These are phyloP conservation scores for Phytophthora cryptogea DNA, from an alignment of 352 stramenopile genomes.

Conservation along the genomic window DNA sequence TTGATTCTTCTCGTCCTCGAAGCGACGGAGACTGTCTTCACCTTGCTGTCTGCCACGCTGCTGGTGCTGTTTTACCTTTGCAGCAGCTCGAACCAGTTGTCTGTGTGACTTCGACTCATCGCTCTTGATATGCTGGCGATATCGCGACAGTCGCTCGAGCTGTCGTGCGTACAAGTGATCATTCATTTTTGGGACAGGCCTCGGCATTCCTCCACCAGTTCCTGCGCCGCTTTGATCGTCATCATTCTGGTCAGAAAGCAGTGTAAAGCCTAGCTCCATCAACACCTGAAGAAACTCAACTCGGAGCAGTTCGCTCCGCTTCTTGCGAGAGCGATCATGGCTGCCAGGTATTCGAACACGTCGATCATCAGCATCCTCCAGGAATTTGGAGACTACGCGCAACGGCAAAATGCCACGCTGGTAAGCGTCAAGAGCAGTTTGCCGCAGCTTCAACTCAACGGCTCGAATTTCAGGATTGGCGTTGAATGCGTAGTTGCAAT, in stretches of 20 bases:
- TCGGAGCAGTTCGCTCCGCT: slow-evolving; percentile 61
- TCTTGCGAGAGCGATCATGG: slow-evolving; percentile 11
- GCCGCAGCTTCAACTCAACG: slow-evolving; percentile 87
- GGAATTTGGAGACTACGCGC: slow-evolving; percentile 67
- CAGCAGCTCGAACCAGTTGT: slow-evolving; percentile 60
- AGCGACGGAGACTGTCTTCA: slow-evolving; percentile 46
- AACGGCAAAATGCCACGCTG: slow-evolving; percentile 72
- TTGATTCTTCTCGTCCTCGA: slow-evolving; percentile 81
- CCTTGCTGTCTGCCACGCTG: slow-evolving; percentile 21
- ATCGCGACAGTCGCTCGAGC: slow-evolving; percentile 70
- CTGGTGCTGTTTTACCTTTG: slow-evolving; percentile 41
- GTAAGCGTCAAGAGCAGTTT: slow-evolving; percentile 71
- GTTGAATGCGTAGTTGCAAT: slow-evolving; percentile 86
- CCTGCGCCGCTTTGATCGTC: slow-evolving; percentile 30
- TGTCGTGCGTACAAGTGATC: slow-evolving; percentile 84
- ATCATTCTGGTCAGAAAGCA: slow-evolving; percentile 55
- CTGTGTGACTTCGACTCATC: slow-evolving; percentile 56
- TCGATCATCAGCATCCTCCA: slow-evolving; percentile 50
- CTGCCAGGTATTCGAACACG: slow-evolving; percentile 19
- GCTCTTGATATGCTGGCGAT: slow-evolving; percentile 57
- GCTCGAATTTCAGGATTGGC: slow-evolving; percentile 78
- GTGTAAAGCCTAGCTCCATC: slow-evolving; percentile 91
- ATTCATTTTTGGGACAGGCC: slow-evolving; percentile 50
- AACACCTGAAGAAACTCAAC: slow-evolving; percentile 93
- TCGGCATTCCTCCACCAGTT: slow-evolving; percentile 13